phyloP scores from a whole-genome alignment of 148 eudicot species.

The Gaultheria prostrata region DNA sequence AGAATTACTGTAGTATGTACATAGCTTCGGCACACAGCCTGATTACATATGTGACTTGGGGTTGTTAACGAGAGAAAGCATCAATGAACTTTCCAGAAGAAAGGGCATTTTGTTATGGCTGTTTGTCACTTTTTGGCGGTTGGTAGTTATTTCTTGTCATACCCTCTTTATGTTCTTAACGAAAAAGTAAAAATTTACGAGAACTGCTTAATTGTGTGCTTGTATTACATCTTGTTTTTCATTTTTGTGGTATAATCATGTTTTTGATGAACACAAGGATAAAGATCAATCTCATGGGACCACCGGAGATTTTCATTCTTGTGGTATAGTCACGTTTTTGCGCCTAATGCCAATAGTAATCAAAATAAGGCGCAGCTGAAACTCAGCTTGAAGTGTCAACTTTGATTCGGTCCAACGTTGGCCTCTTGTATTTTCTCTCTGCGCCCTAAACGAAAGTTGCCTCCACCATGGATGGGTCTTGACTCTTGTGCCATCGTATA shows the following conservation, averaged over 20 bases:
- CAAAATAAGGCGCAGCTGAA: neutral
- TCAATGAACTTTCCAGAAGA: neutral
- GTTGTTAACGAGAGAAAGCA: neutral
- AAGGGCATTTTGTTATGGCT: neutral
- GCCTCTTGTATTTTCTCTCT: neutral
- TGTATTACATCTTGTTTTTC: neutral
- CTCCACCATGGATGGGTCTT: neutral
- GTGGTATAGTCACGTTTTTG: no score
- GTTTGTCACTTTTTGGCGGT: neutral
- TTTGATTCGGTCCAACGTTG: neutral
- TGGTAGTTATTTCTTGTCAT: neutral
- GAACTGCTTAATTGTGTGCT: neutral
- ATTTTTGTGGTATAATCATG: neutral
- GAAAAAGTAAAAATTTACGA: neutral
- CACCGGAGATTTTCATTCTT: no score
- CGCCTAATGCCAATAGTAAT: neutral
- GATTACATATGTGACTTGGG: neutral
- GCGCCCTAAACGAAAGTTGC: neutral
- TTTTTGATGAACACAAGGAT: neutral
- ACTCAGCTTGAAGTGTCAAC: neutral
- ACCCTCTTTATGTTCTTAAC: neutral
- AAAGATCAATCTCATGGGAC: neutral
- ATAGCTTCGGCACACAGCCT: neutral
- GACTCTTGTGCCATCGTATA: no score
- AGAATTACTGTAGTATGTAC: neutral